Base-by-base conservation (phyloP, 192 early-diverging fungal species). In the Phlyctochytrium planicorne region DNA sequence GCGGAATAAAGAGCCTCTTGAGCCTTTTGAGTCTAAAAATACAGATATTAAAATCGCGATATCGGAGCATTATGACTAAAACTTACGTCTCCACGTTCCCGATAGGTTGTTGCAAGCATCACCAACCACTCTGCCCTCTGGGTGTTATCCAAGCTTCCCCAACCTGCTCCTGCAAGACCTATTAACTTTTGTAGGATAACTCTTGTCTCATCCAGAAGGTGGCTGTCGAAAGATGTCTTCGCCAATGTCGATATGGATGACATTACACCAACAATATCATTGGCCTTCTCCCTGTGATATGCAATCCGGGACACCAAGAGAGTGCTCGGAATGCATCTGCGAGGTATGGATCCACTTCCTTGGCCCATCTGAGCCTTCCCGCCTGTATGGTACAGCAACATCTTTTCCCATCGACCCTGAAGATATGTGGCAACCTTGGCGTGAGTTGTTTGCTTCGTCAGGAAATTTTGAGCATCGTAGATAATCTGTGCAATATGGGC, bases 71-170 rank as follows among this genome's bases (percentile, higher is more conserved):
- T 14, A 20, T 14, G 40, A 6, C 20, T 6, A 20, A 6, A 14
- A 47, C 40, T 57, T 57, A 57, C 55, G 20, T 25, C 27, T 20
- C 55, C 55, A 25, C 6, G 10, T 6, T 57, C 55, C 14, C 10
- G 6, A 6, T 57, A 10, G 14, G 25, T 25, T 29, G 10, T 27
- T 10, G 55, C 55, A 25, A 57, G 27, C 55, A 14, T 57, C 6
- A 29, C 55, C 55, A 57, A 27, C 55, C 55, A 57, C 16, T 25
- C 55, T 4, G 55, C 55, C 55, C 27, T 10, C 55, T 25, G 16
- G 27, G 6, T 57, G 25, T 14, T 25, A 27, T 14, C 16, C 16
- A 57, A 57, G 20, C 27, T 29, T 14, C 55, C 55, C 55, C 55
- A 57, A 10, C 55, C 55, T 20, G 12, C 55, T 12, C 55, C 55